Conservation (phyloP, 2,329 filamentous ascomycete genomes). For the Cryphonectria parasitica region DNA sequence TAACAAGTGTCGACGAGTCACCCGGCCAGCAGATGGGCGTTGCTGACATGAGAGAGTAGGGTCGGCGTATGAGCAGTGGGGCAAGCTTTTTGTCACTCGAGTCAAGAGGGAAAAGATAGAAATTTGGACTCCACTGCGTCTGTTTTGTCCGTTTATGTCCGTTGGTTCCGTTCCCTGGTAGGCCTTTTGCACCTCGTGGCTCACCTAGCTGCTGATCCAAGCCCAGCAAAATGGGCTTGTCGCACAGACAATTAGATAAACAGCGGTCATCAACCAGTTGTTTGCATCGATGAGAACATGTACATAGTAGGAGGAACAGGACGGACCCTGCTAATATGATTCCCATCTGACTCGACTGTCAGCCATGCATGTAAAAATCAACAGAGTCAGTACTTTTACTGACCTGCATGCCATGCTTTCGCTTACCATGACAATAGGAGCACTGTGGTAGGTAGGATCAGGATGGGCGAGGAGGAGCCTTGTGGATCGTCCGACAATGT, state of each 20-base stretch:
- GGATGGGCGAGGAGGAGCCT: not conserved
- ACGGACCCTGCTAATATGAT: not conserved
- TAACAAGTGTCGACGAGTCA: not conserved
- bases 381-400: not conserved
- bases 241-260: not conserved
- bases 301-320: not conserved
- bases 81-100: not conserved
- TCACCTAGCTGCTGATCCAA: not conserved
- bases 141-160: not conserved
- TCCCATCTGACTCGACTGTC: not conserved
- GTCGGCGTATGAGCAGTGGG: not conserved
- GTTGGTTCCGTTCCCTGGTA: not conserved
- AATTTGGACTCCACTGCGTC: not conserved
- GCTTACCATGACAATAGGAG: not conserved
- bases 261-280: not conserved
- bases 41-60: not conserved
- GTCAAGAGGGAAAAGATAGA: not conserved
- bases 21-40: not conserved
- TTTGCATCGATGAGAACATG: not conserved
- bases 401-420: not conserved
- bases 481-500: not conserved
- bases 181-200: slow-evolving; percentile 1
- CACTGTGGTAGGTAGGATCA: not conserved
- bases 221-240: not conserved
- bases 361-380: not conserved